A percentile compares a stretch with the other conserved stretches of the same genome.
Conservation (phyloP, 225 moss, liverwort and hornwort species). For the Lunularia cruciata region DNA sequence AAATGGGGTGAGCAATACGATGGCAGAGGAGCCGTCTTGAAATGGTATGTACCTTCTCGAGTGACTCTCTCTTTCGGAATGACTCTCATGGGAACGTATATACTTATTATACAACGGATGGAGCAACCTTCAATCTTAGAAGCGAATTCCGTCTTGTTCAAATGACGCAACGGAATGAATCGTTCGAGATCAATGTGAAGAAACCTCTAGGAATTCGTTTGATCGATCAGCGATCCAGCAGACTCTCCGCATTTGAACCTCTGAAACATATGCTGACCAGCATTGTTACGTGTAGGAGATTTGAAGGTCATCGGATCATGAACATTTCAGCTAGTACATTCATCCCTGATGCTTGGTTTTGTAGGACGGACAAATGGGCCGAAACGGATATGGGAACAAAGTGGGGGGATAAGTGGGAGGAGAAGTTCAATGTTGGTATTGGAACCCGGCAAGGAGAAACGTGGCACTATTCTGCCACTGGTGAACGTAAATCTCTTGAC, state of each 20-base stretch:
- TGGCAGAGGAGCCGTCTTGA: slow-evolving; percentile 87
- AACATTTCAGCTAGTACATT: background rate
- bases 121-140: too few species aligned
- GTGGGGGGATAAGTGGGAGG: slow-evolving; percentile 99
- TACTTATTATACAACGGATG: too few species aligned
- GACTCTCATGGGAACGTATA: too few species aligned
- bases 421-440: slow-evolving; percentile 80
- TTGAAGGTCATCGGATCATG: too few species aligned
- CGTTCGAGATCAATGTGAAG: too few species aligned
- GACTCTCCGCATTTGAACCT: too few species aligned
- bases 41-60: slow-evolving; percentile 55
- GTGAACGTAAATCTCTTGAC: slow-evolving; percentile 45
- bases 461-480: slow-evolving; percentile 83
- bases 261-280: too few species aligned
- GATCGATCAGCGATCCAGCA: too few species aligned
- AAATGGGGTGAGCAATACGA: slow-evolving; percentile 99
- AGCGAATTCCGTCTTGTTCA: background rate
- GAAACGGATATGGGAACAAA: slow-evolving; percentile 95
- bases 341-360: slow-evolving; percentile 16
- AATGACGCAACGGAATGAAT: background rate
- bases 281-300: too few species aligned
- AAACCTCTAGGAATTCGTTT: too few species aligned
- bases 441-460: slow-evolving; percentile 95
- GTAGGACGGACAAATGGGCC: slow-evolving; percentile 99
- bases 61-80: too few species aligned